Base-by-base conservation (phyloP, 345 rosid species). In the Clarkia xantiana region DNA sequence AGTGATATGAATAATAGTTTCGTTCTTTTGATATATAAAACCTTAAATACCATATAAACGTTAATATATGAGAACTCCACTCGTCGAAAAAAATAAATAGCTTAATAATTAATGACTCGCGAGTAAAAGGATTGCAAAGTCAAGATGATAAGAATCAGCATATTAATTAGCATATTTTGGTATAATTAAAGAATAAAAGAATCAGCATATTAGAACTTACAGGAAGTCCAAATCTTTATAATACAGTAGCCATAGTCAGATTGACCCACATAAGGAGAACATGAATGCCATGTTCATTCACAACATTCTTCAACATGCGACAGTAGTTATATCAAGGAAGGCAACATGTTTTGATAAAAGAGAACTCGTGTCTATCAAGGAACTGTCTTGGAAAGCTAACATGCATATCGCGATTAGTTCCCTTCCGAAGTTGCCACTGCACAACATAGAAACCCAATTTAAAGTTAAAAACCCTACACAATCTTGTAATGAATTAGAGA, bases 341-440 rank as follows among this genome's bases (percentile, higher is more conserved):
- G 89, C 76, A 65, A 54, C 64, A 51, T 67, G 73, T 67, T 64
- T 73, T 54, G 82, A 70, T 56, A 79, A 70, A 39, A 80, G 63
- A 19, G 69, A 62, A 66, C 69, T 59, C 44, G 58, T 70, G 38
- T 61, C 65, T 44, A 57, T 49, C 47, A 40, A 52, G 48, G 62
- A 59, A 64, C 49, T 61, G 54, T 40, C 69, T 65, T 67, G 70
- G 60, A 69, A 67, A 62, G 74, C 79, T 47, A 81, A 58, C 89
- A 84, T 78, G 67, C 67, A 45, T 95, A 89, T 58, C 62, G 64
- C 15, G 60, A 67, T 54, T 76, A 76, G 61, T 78, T 80, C 50
- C 89, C 93, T 69, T n/a, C n/a, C n/a, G n/a, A n/a, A 82, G 58
- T 65, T 82, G 80, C 97, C 95, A 89, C 97, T 84, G 90, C 73